Percentiles rank a stretch among this genome's conserved stretches.
Conservation (phyloP, 2,329 filamentous ascomycete genomes). For the Microdochium nivale region DNA sequence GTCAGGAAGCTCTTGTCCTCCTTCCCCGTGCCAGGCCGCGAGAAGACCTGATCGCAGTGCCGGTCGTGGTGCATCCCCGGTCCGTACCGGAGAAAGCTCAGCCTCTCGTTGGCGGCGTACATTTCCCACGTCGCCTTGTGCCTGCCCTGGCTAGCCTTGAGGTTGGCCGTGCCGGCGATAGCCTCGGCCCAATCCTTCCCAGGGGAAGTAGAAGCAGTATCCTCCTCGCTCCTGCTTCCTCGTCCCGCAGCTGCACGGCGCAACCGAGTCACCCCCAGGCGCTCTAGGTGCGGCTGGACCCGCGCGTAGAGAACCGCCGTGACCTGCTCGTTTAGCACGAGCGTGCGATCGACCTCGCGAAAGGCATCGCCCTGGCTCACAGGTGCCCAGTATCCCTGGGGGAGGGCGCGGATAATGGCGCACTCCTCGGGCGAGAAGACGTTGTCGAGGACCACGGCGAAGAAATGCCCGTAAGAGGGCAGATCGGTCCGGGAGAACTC, state of each 20-base stretch:
- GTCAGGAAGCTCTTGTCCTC: constrained; percentile 21
- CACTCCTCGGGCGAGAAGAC: constrained; percentile 14
- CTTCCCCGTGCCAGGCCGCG: constrained; percentile 6
- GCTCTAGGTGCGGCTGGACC: constrained; percentile 7
- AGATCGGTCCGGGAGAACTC: constrained; percentile 13
- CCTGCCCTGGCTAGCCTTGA: constrained; percentile 14
- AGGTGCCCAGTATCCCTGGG: constrained; percentile 12
- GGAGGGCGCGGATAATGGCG: constrained; percentile 7
- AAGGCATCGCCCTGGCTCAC: constrained; percentile 13
- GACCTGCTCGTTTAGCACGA: constrained; percentile 13
- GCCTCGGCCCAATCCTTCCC: constrained; percentile 9
- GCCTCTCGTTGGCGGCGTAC: constrained; percentile 43
- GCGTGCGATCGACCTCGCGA: constrained; percentile 15
- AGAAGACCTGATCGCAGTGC: constrained; percentile 18
- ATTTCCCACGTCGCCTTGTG: constrained; percentile 17
- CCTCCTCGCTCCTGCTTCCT: constrained; percentile 6
- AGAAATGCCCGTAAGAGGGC: constrained; percentile 12
- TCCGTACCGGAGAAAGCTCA: constrained; percentile 52
- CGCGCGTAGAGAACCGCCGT: constrained; percentile 11
- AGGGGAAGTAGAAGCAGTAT: constrained; percentile 9
- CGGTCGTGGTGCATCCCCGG: constrained; percentile 50
- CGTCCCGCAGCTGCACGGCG: neutral
- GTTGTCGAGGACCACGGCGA: constrained; percentile 16
- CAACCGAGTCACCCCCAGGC: neutral
- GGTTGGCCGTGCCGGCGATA: constrained; percentile 11